Percentiles rank a stretch among this genome's conserved stretches.
Conservation (phyloP, 352 stramenopile species). For the Globisporangium middletonii region DNA sequence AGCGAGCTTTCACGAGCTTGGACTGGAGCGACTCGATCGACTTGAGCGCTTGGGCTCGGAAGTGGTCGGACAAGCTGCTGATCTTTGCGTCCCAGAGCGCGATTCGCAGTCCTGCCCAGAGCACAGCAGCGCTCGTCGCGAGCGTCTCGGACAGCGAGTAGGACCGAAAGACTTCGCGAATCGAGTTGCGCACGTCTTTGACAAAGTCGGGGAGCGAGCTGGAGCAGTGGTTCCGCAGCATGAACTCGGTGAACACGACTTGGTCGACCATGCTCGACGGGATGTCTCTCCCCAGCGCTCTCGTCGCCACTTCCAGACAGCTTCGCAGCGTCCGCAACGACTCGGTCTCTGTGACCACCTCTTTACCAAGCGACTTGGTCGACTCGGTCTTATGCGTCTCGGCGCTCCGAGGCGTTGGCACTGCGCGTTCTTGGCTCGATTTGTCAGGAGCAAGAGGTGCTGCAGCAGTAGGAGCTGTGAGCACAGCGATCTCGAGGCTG, state of each 20-base stretch:
- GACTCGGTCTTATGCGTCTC: neutral
- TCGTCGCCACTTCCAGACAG: neutral
- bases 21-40: neutral
- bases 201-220: neutral
- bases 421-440: too few relatives aligned
- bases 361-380: neutral
- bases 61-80: conserved; percentile 6
- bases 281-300: neutral
- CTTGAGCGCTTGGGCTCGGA: conserved; percentile 4
- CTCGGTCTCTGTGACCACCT: neutral
- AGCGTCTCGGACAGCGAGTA: conserved; percentile 1
- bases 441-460: too few relatives aligned
- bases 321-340: neutral
- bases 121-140: conserved; percentile 6
- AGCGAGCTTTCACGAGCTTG: neutral
- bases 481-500: too few relatives aligned
- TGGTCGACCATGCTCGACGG: conserved; percentile 2
- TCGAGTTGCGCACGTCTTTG: neutral
- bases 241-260: conserved; percentile 19
- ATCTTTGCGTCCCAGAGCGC: conserved; percentile 21
- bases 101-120: conserved; percentile 16
- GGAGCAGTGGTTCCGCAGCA: conserved; percentile 15
- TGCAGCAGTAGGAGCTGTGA: too few relatives aligned
- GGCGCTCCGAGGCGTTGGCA: neutral
- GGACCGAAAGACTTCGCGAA: conserved; percentile 5